Conservation (phyloP, 768 basidiomycete species). For the Russula sp. region DNA sequence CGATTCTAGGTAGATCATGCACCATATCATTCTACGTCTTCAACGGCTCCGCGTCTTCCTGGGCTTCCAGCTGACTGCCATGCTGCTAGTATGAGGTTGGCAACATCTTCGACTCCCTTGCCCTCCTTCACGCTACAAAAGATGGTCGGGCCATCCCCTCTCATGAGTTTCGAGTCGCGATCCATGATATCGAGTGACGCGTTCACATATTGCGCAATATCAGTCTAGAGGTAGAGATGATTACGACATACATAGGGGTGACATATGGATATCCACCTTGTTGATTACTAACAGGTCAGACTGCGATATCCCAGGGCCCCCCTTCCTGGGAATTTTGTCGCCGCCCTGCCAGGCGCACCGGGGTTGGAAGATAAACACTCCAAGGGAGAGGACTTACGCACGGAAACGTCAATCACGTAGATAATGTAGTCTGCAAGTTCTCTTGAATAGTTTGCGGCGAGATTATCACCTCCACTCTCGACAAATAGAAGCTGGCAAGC, state of each 20-base stretch:
- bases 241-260: not conserved
- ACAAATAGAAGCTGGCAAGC: slow-evolving; percentile 88
- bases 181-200: slow-evolving; percentile 95
- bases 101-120: slow-evolving; percentile 76
- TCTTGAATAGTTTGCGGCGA: slow-evolving; percentile 94
- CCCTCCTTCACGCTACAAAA: slow-evolving; percentile 80
- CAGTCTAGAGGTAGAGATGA: slow-evolving; percentile 50
- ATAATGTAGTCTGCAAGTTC: slow-evolving; percentile 98
- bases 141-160: slow-evolving; percentile 88
- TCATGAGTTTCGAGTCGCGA: slow-evolving; percentile 88
- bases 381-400: slow-evolving; percentile 30
- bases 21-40: slow-evolving; percentile 1
- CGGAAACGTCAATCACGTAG: slow-evolving; percentile 84
- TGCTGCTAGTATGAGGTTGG: slow-evolving; percentile 76
- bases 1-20: not conserved
- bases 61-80: slow-evolving; percentile 82
- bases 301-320: slow-evolving; percentile 95
- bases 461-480: slow-evolving; percentile 94
- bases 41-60: slow-evolving; percentile 42
- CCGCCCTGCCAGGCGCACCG: slow-evolving; percentile 59
- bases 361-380: not conserved
- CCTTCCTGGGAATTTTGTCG: slow-evolving; percentile 97
- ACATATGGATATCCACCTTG: slow-evolving; percentile 50
- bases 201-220: slow-evolving; percentile 87
- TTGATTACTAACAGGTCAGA: slow-evolving; percentile 94